Evolutionary conservation across 805 yeast genomes (phyloP), one percentile per base, ranked within the genome.

Genomic region (Jamesozyma piceae): DNA sequence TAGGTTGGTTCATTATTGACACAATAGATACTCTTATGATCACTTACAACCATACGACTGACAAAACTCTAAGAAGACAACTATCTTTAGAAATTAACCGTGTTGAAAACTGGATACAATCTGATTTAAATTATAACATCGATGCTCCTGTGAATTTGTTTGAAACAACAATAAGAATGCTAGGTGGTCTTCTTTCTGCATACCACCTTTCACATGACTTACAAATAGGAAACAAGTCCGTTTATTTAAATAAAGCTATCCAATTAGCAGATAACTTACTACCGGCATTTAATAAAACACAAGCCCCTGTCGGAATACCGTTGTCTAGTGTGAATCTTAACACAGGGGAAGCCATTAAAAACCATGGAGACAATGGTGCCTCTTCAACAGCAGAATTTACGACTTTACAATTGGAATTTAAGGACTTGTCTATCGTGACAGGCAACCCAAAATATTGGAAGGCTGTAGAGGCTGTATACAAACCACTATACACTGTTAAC

Each of bases 1-100:
- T 89, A 49, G 97, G 97, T 1, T 88, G 96, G 95, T 83, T 88
- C 57, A 80, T 88, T 53, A 92, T 89, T 4, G 96, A 88, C 60
- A 73, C 90, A 1, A 63, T 89, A 40, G 97, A 89, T 55, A 83
- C 96, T 0, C 63, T 89, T 68, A 71, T 78, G 66, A 46, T 88
- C 19, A 87, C 88, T 95, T 82, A 73, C 42, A 72, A 77, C 36
- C 42, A 47, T 20, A 52, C 62, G 3, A 20, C 15, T 31, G 39
- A n/a, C 38, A 50, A 31, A 9, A 31, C 8, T 5, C 27, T 11
- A 3, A 51, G 44, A 20, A 32, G 38, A 13, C 57, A 57, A 3
- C 57, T 75, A 22, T 63, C 72, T 5, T 78, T 75, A 9, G 88
- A 84, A 54, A 66, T 82, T 27, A 62, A 60, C 30, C 70, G 74